phyloP scores from a whole-genome alignment of 805 yeast genomes.

The Ascoidea tarda region DNA sequence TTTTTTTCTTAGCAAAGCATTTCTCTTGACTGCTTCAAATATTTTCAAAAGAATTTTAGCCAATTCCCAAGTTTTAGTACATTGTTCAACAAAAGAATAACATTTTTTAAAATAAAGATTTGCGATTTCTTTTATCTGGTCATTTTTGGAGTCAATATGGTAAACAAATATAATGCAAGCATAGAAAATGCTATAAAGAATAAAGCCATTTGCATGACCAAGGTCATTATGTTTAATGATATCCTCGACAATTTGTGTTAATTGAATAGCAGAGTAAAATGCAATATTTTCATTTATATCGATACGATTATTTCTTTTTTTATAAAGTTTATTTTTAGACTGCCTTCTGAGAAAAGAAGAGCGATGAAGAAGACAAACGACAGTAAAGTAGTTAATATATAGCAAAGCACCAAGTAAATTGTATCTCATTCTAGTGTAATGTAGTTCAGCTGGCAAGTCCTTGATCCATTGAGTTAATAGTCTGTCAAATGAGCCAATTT shows the following conservation, averaged over 20 bases:
- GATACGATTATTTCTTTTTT: slow-evolving; percentile 11
- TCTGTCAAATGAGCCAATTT: slow-evolving; percentile 52
- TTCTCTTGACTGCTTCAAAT: not conserved
- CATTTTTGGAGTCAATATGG: slow-evolving; percentile 34
- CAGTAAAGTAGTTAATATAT: slow-evolving; percentile 57
- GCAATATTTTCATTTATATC: slow-evolving; percentile 41
- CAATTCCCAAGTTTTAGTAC: not conserved
- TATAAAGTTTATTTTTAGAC: slow-evolving; percentile 21
- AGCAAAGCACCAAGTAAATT: slow-evolving; percentile 40
- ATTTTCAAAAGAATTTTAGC: not conserved
- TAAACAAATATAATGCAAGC: slow-evolving; percentile 62
- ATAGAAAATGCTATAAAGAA: slow-evolving; percentile 42
- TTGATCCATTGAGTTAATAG: slow-evolving; percentile 69
- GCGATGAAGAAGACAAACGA: slow-evolving; percentile 59
- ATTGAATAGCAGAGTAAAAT: slow-evolving; percentile 70
- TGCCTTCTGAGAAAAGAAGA: slow-evolving; percentile 30
- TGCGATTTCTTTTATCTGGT: slow-evolving; percentile 22
- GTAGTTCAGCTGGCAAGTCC: slow-evolving; percentile 46
- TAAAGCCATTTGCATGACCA: slow-evolving; percentile 40
- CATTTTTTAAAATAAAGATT: slow-evolving; percentile 20
- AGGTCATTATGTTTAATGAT: slow-evolving; percentile 34
- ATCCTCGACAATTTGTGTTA: slow-evolving; percentile 47
- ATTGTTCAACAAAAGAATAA: not conserved
- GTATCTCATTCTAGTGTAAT: slow-evolving; percentile 43
- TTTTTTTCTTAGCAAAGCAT: not conserved